These are phyloP conservation scores for Solidago caesia DNA, from an alignment of 129 eudicot species.

Conservation along the genomic window DNA sequence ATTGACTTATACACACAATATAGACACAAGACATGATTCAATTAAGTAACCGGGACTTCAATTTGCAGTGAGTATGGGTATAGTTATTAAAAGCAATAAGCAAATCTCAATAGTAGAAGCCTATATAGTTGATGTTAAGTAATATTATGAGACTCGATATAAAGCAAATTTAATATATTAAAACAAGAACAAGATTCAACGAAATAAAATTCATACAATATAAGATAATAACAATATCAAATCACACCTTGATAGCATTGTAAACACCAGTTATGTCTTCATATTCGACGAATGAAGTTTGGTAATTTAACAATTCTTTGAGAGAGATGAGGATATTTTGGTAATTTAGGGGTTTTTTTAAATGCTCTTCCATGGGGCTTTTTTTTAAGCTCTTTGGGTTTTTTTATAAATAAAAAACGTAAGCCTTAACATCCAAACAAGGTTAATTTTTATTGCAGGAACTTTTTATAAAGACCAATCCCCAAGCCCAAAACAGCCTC, in stretches of 20 bases:
- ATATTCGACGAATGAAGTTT: constrained; percentile 71
- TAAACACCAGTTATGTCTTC: constrained; percentile 78
- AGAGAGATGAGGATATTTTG: too few relatives aligned
- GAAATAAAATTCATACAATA: neutral
- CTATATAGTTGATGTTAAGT: constrained; percentile 35
- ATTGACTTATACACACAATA: too few relatives aligned
- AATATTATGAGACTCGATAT: neutral
- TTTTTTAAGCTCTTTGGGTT: too few relatives aligned
- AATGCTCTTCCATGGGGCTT: too few relatives aligned
- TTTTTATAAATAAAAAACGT: too few relatives aligned
- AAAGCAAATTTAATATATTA: neutral
- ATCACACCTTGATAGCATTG: constrained; percentile 83
- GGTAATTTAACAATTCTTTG: too few relatives aligned
- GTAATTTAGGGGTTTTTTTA: too few relatives aligned
- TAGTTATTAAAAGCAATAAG: neutral
- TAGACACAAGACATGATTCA: too few relatives aligned
- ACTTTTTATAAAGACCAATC: too few relatives aligned
- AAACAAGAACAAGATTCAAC: neutral
- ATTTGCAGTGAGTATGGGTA: neutral
- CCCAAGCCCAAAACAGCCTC: too few relatives aligned
- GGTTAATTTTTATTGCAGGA: too few relatives aligned
- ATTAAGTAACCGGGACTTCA: neutral
- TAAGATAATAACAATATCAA: neutral
- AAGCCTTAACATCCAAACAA: too few relatives aligned
- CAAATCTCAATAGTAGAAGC: constrained; percentile 70